Conservation (phyloP, 495 filamentous ascomycete genomes). For the Tetracladium setigerum region DNA sequence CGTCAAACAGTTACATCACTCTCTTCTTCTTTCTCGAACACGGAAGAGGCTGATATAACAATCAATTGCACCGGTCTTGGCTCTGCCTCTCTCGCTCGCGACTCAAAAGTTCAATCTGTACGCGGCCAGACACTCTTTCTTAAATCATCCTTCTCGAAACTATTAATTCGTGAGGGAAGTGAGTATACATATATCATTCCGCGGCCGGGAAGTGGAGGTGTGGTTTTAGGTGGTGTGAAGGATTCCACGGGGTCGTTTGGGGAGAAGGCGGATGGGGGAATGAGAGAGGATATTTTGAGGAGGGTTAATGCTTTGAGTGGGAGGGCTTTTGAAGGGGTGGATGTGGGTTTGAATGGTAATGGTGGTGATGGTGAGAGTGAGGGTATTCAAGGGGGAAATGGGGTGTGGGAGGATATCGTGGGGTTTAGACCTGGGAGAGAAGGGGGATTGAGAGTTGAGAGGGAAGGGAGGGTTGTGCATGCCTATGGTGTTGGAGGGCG, state of each 20-base stretch:
- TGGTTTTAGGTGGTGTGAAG: conserved; percentile 41
- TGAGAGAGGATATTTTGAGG: conserved; percentile 17
- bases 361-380: not conserved
- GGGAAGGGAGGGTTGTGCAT: conserved; percentile 25
- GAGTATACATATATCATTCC: conserved; percentile 47
- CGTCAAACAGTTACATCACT: conserved; percentile 5
- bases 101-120: conserved; percentile 11
- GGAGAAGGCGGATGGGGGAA: conserved; percentile 10
- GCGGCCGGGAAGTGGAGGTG: conserved; percentile 32
- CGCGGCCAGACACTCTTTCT: conserved; percentile 22
- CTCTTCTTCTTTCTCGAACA: not conserved
- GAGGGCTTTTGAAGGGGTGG: conserved; percentile 9
- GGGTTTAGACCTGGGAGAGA: conserved; percentile 24
- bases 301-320: conserved; percentile 15
- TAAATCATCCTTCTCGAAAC: conserved; percentile 8
- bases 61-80: conserved; percentile 19
- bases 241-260: conserved; percentile 2
- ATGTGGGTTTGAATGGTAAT: not conserved
- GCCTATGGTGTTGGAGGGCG: conserved; percentile 26
- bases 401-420: conserved; percentile 18
- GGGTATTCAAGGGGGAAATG: not conserved
- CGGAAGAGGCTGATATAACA: conserved; percentile 4
- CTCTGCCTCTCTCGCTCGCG: conserved; percentile 9
- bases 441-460: conserved; percentile 27
- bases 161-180: conserved; percentile 29